phyloP scores from a whole-genome alignment of 768 basidiomycete species.

The Pleurotus pulmonarius region DNA sequence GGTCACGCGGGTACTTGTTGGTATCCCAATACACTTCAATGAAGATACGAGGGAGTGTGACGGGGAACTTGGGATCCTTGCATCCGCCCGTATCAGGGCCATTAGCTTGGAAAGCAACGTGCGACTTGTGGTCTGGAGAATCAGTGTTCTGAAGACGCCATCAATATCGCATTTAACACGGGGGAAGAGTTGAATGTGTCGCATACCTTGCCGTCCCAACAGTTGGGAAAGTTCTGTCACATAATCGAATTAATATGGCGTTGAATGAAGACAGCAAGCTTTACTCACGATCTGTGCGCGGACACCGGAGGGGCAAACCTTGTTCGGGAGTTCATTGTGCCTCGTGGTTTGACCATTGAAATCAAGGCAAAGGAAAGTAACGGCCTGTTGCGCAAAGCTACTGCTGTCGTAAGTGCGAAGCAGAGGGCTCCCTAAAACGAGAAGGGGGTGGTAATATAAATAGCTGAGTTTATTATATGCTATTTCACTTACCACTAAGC shows the following conservation, averaged over 20 bases:
- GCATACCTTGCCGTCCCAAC: slow-evolving; percentile 51
- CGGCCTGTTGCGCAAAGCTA: slow-evolving; percentile 41
- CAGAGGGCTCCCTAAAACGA: slow-evolving; percentile 35
- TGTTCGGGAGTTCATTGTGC: slow-evolving; percentile 34
- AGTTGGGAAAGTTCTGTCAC: slow-evolving; percentile 46
- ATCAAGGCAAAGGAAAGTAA: slow-evolving; percentile 45
- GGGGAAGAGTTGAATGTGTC: slow-evolving; percentile 11
- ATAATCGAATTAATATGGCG: slow-evolving; percentile 13
- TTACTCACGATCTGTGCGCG: slow-evolving; percentile 42
- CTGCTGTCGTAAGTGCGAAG: slow-evolving; percentile 44
- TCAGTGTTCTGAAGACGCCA: slow-evolving; percentile 28
- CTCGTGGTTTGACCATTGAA: slow-evolving; percentile 37
- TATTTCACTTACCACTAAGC: slow-evolving; percentile 37
- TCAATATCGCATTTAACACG: slow-evolving; percentile 7
- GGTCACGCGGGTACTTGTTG: slow-evolving; percentile 31
- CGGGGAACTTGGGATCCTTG: slow-evolving; percentile 28
- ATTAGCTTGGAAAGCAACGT: slow-evolving; percentile 34
- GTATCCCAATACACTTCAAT: slow-evolving; percentile 46
- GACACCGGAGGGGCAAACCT: slow-evolving; percentile 41
- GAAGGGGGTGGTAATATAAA: not conserved
- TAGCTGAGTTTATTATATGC: not conserved
- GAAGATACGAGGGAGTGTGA: slow-evolving; percentile 39
- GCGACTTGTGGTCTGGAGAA: slow-evolving; percentile 34
- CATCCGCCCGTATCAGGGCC: slow-evolving; percentile 40
- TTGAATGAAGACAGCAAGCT: not conserved